Conservation (phyloP, 2,329 filamentous ascomycete genomes). For the Curvularia verruculosa region DNA sequence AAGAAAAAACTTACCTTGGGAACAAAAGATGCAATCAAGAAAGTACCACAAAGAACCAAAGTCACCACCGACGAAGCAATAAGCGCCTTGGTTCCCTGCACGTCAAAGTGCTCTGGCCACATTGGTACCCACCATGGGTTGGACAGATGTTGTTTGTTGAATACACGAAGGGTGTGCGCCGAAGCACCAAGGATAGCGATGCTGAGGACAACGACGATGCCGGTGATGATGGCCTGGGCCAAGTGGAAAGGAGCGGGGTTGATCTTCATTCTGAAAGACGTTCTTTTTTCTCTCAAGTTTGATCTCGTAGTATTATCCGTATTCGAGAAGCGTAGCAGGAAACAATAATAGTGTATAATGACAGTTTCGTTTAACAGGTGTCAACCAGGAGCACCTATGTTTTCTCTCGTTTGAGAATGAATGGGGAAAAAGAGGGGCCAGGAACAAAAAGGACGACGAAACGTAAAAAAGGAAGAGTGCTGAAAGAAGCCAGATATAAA, state of each 20-base stretch:
- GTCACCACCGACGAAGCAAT: slow-evolving; percentile 50
- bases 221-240: slow-evolving; percentile 43
- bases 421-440: slow-evolving; percentile 28
- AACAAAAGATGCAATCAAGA: slow-evolving; percentile 43
- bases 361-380: slow-evolving; percentile 15
- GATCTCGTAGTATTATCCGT: slow-evolving; percentile 4
- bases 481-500: slow-evolving; percentile 20
- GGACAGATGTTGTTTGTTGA: slow-evolving; percentile 49
- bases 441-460: slow-evolving; percentile 21
- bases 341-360: slow-evolving; percentile 9
- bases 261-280: slow-evolving; percentile 41
- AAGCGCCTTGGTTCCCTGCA: slow-evolving; percentile 50
- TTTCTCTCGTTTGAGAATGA: slow-evolving; percentile 19
- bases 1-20: slow-evolving; percentile 38
- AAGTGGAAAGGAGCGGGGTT: slow-evolving; percentile 47
- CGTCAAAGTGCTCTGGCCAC: slow-evolving; percentile 57
- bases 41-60: slow-evolving; percentile 48
- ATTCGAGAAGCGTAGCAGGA: neutral
- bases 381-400: slow-evolving; percentile 40
- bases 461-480: slow-evolving; percentile 13
- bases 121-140: slow-evolving; percentile 58
- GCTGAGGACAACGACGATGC: slow-evolving; percentile 49
- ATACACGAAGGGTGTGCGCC: slow-evolving; percentile 52
- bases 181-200: slow-evolving; percentile 53
- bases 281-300: neutral